Percentiles rank a stretch among this genome's conserved stretches.
These are phyloP conservation scores for Phoenix roebelenii DNA, from an alignment of 176 grass and related monocot species.

Conservation along the genomic window DNA sequence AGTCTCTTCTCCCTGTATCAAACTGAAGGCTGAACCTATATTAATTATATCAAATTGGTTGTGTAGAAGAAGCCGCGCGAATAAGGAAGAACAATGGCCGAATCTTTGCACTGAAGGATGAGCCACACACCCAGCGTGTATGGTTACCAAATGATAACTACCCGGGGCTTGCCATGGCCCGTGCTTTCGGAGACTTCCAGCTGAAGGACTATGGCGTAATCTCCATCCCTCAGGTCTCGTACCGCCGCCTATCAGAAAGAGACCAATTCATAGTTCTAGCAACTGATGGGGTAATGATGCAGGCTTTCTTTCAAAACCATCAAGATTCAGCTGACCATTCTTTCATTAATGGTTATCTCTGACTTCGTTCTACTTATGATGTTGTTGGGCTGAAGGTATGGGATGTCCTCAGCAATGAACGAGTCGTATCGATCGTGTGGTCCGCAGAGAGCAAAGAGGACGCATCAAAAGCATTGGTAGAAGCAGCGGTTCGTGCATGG, in stretches of 20 bases:
- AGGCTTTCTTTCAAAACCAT: not conserved
- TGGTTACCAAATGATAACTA: conserved; percentile 68
- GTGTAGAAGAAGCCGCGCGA: conserved; percentile 70
- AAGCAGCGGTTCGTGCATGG: conserved; percentile 67
- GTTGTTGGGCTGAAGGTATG: conserved; percentile 28
- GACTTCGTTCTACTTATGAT: not conserved
- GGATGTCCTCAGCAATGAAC: conserved; percentile 90
- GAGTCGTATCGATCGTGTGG: conserved; percentile 70
- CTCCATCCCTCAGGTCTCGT: conserved; percentile 50
- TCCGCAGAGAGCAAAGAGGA: conserved; percentile 51
- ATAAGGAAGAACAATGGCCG: conserved; percentile 59
- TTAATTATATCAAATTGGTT: too few species aligned
- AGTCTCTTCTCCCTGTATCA: not conserved
- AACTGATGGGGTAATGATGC: conserved; percentile 46
- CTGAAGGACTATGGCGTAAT: conserved; percentile 71
- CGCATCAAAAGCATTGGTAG: conserved; percentile 66
- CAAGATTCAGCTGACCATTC: too few species aligned
- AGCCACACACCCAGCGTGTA: conserved; percentile 50
- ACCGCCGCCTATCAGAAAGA: conserved; percentile 25
- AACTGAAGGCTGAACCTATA: too few species aligned
- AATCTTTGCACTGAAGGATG: conserved; percentile 59
- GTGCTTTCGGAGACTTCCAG: conserved; percentile 60
- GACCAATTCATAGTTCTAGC: conserved; percentile 79
- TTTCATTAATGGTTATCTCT: not conserved
- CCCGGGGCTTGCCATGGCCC: conserved; percentile 76